Percentiles rank a stretch among this genome's conserved stretches.
phyloP scores from a whole-genome alignment of 208 protist genomes.

The Acanthamoeba sp. region DNA sequence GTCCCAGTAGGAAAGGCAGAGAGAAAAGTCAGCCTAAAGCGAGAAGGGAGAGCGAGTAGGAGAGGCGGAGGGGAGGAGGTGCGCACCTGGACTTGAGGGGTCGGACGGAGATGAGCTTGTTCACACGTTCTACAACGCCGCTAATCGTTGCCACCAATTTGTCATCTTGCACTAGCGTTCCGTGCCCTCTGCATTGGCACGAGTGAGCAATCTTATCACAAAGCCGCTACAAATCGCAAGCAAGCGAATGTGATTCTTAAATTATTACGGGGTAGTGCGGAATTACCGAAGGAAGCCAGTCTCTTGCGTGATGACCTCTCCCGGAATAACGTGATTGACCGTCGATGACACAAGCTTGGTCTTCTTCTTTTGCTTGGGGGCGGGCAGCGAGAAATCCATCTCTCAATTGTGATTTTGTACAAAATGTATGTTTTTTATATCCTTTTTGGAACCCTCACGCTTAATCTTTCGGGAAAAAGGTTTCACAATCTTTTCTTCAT shows the following conservation, averaged over 20 bases:
- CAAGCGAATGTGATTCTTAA: not conserved
- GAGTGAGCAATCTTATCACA: too few species aligned
- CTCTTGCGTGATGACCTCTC: slow-evolving; percentile 60
- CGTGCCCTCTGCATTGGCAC: slow-evolving; percentile 82
- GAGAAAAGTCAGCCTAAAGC: not conserved
- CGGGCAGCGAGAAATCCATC: slow-evolving; percentile 47
- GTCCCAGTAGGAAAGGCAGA: not conserved
- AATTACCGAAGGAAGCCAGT: slow-evolving; percentile 60
- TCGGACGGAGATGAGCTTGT: slow-evolving; percentile 91
- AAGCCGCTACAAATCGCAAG: too few species aligned
- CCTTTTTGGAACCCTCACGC: too few species aligned
- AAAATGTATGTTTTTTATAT: not conserved
- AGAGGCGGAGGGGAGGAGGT: not conserved
- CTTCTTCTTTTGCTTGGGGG: slow-evolving; percentile 20
- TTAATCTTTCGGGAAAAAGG: too few species aligned
- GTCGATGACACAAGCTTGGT: not conserved
- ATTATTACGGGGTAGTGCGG: not conserved
- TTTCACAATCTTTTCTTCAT: not conserved
- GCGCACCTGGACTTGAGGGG: slow-evolving; percentile 86
- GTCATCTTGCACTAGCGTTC: slow-evolving; percentile 81
- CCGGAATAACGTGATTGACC: slow-evolving; percentile 54
- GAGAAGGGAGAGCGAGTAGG: not conserved
- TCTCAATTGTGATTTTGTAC: not conserved
- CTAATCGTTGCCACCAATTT: slow-evolving; percentile 86
- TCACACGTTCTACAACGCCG: slow-evolving; percentile 90